Base-by-base conservation (phyloP, 1,284 basidiomycete species). In the Pulchroboletus neoregius region DNA sequence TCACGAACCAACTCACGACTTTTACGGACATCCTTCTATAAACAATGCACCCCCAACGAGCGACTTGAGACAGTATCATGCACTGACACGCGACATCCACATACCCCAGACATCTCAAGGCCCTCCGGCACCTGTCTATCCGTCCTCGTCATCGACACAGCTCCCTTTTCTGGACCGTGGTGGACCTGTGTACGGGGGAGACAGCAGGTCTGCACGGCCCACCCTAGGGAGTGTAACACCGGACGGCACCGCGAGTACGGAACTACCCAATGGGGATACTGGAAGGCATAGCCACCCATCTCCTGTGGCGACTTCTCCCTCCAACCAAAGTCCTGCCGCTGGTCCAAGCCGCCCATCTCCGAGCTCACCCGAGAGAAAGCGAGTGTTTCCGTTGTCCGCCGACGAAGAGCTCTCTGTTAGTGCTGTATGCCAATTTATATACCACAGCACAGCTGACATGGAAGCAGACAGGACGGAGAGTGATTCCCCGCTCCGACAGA, bases 291-390 rank as follows among this genome's bases (percentile, higher is more conserved):
- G 60, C 62, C 58, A 56, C 41, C 23, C 32, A 11, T 27, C 43
- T 31, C 39, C 50, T 58, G 60, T 64, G 47, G 50, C 33, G 9
- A 38, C 18, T 34, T 28, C 46, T 4, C 15, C 35, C 4, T 24
- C 54, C 39, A 49, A 39, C 24, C 48, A 55, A 30, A 20, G 7
- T 27, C 37, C 40, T 16, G 5, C 20, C 15, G 12, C 53, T 32
- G 37, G 46, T 4, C 46, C 60, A 5, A 58, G 49, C 37, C 51
- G 35, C 23, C 37, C 16, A 6, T 12, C 23, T 1, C 54, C 59
- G 45, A 40, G 28, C 4, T 63, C 56, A 10, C 60, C 60, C 40
- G 56, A 57, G 12, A 55, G 45, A 24, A 60, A 47, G 39, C 57
- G 62, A 15, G 12, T 39, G 5, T 20, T 49, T 7, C 49, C 49